Conservation (phyloP, 352 stramenopile species). For the Pythium insidiosum region DNA sequence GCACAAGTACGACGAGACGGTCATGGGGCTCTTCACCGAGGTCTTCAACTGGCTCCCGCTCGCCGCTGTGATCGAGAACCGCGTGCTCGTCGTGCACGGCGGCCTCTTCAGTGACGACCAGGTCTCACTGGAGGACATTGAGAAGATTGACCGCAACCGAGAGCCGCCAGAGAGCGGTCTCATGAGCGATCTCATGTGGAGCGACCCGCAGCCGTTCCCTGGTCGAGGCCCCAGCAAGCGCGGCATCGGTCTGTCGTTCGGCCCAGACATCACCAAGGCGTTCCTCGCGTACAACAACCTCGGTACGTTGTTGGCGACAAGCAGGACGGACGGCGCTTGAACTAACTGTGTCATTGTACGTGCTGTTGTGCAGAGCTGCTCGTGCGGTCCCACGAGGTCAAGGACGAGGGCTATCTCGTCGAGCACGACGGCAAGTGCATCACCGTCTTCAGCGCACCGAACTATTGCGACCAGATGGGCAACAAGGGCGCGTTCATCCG, state of each 20-base stretch:
- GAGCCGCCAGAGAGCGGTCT: constrained; percentile 93
- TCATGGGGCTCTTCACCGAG: constrained; percentile 99
- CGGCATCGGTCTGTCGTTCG: constrained; percentile 97
- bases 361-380: constrained; percentile 76
- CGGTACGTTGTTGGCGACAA: no score
- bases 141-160: constrained; percentile 92
- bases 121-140: constrained; percentile 92
- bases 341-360: not conserved
- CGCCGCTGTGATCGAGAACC: constrained; percentile 89
- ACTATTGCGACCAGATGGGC: constrained; percentile 99
- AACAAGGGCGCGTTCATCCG: constrained; percentile 99
- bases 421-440: constrained; percentile 99
- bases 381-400: constrained; percentile 98
- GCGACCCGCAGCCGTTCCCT: constrained; percentile 95
- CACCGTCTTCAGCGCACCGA: constrained; percentile 98
- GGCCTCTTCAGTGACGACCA: constrained; percentile 93
- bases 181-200: constrained; percentile 91
- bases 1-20: constrained; percentile 99
- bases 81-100: constrained; percentile 97
- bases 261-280: constrained; percentile 94
- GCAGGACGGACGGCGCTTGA: not conserved
- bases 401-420: constrained; percentile 98
- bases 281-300: constrained; percentile 97
- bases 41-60: constrained; percentile 97
- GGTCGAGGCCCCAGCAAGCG: constrained; percentile 93